phyloP scores from a whole-genome alignment of 192 early-diverging fungal genomes.

The Coemansia sp. region DNA sequence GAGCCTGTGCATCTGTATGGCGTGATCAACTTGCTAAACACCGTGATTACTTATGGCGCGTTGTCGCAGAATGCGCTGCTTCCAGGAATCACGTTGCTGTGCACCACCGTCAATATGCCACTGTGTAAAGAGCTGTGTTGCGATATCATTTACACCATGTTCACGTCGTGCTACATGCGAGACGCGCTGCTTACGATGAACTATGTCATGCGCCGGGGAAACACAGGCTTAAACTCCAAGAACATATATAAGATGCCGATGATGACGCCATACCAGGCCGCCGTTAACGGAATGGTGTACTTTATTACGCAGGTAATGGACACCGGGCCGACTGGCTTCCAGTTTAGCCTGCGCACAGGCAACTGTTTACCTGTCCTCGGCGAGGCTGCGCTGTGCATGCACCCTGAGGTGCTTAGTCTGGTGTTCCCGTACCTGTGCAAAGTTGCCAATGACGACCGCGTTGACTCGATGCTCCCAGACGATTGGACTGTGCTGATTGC shows the following conservation, averaged over 20 bases:
- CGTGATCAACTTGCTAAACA: conserved; percentile 38
- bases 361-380: conserved; percentile 51
- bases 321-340: conserved; percentile 43
- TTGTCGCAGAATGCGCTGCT: conserved; percentile 27
- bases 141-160: conserved; percentile 43
- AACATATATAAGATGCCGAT: conserved; percentile 18
- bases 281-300: conserved; percentile 53
- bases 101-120: conserved; percentile 33
- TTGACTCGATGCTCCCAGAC: conserved; percentile 37
- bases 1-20: conserved; percentile 32
- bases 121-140: conserved; percentile 35
- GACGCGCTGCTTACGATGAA: conserved; percentile 51
- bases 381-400: conserved; percentile 45
- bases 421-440: conserved; percentile 50
- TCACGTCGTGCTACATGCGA: conserved; percentile 55
- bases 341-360: conserved; percentile 51
- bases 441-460: conserved; percentile 44
- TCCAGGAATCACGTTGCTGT: conserved; percentile 35
- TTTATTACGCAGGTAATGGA: conserved; percentile 55
- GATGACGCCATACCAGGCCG: conserved; percentile 42
- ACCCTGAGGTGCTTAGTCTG: conserved; percentile 40
- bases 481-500: conserved; percentile 40
- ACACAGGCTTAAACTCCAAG: conserved; percentile 21
- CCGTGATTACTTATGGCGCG: conserved; percentile 48
- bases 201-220: conserved; percentile 36